Evolutionary conservation across 2,329 filamentous ascomycete genomes (phyloP), one percentile per base, ranked within the genome.

Genomic region (Xylaria sp.): DNA sequence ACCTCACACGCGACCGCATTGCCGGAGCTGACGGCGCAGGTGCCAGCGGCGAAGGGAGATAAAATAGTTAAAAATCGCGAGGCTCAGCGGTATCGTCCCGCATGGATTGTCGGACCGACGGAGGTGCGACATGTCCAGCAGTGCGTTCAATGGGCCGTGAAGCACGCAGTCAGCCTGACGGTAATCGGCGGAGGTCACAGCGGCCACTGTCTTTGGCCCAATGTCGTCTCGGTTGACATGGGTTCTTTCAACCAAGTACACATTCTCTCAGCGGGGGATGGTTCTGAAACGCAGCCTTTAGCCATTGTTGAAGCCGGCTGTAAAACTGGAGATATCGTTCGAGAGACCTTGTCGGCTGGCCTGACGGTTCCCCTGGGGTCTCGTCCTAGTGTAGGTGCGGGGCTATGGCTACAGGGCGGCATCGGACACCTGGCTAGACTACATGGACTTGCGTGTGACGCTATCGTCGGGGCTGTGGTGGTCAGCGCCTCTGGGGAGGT

Each of bases 391-490:
- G 85, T 89, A 25, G 87, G 87, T 2, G 81, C 84, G 0, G 87
- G 87, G 0, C 66, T 86, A 13, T 89, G 85, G 85, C 76, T 90
- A 47, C 86, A 89, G 76, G 87, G 87, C 40, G 86, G 87, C 54
- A 86, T 89, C 49, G 86, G 86, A 1, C 85, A 88, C 65, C 74
- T 87, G n/a, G 68, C 81, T 35, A 78, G 86, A 60, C 56, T 78
- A 8, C 72, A 86, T 64, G 86, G 87, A 1, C 83, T 90, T 11
- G 63, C 85, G 2, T 88, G 84, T 65, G 86, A 89, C 64, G 71
- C 80, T 44, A 83, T 89, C 46, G 71, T 88, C n/a, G 86, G 87
- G 63, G 86, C 83, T 19, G 79, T 88, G 2, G 11, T 89, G 25
- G 80, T 88, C 71, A 82, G 80, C 64, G 79, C 85, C 54, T 80